Evolutionary conservation across 1,284 basidiomycete species (phyloP).

Genomic region (Filobasidium uniguttulatum): DNA sequence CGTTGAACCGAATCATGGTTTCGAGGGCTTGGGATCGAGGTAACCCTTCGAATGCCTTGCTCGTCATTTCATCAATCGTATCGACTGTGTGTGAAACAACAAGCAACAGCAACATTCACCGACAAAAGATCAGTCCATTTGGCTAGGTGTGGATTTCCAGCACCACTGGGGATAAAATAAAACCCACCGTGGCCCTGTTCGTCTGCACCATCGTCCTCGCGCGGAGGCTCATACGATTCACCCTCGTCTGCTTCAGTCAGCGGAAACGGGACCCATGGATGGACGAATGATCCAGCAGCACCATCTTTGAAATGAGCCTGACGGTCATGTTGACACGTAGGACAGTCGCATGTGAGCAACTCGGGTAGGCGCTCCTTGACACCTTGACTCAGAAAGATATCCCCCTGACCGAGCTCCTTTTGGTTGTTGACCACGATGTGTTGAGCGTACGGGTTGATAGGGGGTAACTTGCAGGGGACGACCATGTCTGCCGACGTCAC

Average conservation of each 20-base stretch:
- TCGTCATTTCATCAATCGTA: conserved; percentile 20
- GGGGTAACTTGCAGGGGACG: neutral
- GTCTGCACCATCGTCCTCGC: neutral
- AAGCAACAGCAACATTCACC: neutral
- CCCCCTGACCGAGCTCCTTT: conserved; percentile 19
- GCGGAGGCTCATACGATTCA: neutral
- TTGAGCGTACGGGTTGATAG: conserved; percentile 1
- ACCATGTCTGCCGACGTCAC: neutral
- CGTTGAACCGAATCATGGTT: conserved; percentile 30
- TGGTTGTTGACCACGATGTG: neutral
- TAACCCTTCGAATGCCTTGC: conserved; percentile 22
- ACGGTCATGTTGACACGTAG: neutral
- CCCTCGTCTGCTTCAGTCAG: conserved; percentile 7
- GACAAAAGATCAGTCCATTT: neutral
- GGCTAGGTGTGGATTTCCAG: neutral
- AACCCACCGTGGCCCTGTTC: neutral
- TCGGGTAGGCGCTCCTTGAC: conserved; percentile 15
- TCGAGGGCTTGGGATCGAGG: conserved; percentile 35
- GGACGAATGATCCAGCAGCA: too few species aligned
- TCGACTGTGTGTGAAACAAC: too few species aligned
- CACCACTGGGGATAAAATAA: neutral
- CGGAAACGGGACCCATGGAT: conserved; percentile 2
- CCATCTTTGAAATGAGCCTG: neutral
- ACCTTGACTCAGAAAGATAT: conserved; percentile 31
- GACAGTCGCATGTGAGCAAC: neutral